These are phyloP conservation scores for Pleurotus eryngii DNA, from an alignment of 768 basidiomycete genomes.

Conservation along the genomic window DNA sequence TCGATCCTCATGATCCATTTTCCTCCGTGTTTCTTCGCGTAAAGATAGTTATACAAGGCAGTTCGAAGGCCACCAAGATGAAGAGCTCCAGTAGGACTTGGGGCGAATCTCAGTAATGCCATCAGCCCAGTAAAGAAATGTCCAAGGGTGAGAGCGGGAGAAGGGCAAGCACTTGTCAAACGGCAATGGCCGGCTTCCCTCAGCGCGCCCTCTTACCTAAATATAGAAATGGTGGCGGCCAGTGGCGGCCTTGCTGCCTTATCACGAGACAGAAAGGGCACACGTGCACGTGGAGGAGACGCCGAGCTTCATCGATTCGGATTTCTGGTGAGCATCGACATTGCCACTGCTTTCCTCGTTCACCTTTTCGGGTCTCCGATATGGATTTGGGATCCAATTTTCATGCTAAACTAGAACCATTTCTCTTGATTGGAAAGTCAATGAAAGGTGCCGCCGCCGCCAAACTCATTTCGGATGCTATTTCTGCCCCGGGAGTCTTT, in stretches of 20 bases:
- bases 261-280: too few species aligned
- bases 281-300: too few species aligned
- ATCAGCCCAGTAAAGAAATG: too few species aligned
- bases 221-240: too few species aligned
- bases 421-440: conserved; percentile 87
- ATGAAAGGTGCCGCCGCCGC: conserved; percentile 91
- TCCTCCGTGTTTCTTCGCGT: conserved; percentile 77
- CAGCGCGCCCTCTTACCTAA: too few species aligned
- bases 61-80: conserved; percentile 95
- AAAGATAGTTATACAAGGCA: conserved; percentile 88
- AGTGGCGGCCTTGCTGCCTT: too few species aligned
- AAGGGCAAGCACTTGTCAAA: too few species aligned
- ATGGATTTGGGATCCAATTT: conserved; percentile 69
- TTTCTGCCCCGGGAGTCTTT: conserved; percentile 85
- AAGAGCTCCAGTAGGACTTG: conserved; percentile 91
- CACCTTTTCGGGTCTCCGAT: not conserved
- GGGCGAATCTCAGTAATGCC: conserved; percentile 76
- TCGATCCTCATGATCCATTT: conserved; percentile 92
- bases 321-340: too few species aligned
- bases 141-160: too few species aligned
- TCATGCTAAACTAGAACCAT: conserved; percentile 78
- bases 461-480: conserved; percentile 83
- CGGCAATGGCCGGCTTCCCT: too few species aligned
- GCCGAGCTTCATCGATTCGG: too few species aligned
- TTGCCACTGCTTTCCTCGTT: not conserved